Base-by-base conservation (phyloP, 768 basidiomycete species). In the Gyrodon lividus region DNA sequence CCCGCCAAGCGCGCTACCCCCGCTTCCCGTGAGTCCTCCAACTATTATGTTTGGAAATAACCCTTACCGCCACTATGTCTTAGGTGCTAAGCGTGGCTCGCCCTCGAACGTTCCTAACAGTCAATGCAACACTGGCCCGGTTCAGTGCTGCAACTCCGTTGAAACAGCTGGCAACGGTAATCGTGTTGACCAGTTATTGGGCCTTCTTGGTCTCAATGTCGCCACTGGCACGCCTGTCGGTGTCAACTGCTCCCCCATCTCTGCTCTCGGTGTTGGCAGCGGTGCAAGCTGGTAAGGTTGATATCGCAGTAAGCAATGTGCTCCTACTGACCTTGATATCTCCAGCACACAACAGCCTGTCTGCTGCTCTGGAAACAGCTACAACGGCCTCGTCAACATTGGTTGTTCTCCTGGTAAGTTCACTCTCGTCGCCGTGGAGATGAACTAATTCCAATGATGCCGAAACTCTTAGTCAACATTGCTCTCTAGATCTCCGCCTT, bases 381-480 rank as follows among this genome's bases (percentile, higher is more conserved):
- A 63, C 59, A 50, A 51, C 13, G 75, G 76, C 3, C 14, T 78
- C 10, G 48, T 79, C 51, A 64, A 61, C 42, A 51, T 76, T 46
- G 74, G 63, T n/a, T 79, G 77, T 57, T 55, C 59, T 12, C 70
- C 72, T 12, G 65, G 78, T 65, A 63, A 60, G 56, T 68, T 33
- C 4, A 2, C 14, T 4, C 33, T 0, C 1, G 0, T 24, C 2
- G 14, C 42, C 10, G 1, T 19, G 24, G 31, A 8, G 23, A n/a
- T 17, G 2, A 0, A 1, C 12, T 34, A 8, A 59, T 43, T 30
- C 10, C 3, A 0, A 38, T 17, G 34, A 35, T 44, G 9, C 22
- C 16, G 22, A 16, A 5, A 10, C 5, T 0, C 37, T 17, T 3
- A 68, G 68, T 65, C 51, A 52, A 35, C 37, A 38, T 63, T 46